phyloP scores from a whole-genome alignment of 345 rosid species.

The Garcia nutans region DNA sequence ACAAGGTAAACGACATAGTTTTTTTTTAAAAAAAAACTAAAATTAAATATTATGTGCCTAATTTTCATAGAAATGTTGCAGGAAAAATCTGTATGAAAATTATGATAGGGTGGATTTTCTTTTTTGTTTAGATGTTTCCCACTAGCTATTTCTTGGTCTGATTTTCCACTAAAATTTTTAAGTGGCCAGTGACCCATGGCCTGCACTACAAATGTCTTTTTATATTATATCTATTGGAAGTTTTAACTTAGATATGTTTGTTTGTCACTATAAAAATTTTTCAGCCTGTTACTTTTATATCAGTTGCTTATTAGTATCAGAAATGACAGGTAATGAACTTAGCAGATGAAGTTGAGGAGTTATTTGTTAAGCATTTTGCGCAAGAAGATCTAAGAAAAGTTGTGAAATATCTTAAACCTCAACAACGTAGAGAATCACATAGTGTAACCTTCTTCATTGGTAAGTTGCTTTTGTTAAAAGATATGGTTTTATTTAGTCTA shows the following conservation, averaged over 20 bases:
- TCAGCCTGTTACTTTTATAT: slow-evolving; percentile 10
- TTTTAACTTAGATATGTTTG: slow-evolving; percentile 35
- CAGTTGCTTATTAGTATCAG: slow-evolving; percentile 29
- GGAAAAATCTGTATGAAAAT: slow-evolving; percentile 13
- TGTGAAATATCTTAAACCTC: slow-evolving; percentile 84
- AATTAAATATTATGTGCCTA: neutral
- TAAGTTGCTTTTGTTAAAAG: slow-evolving; percentile 33
- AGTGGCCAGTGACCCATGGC: slow-evolving; percentile 34
- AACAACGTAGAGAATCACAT: slow-evolving; percentile 80
- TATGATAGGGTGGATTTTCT: slow-evolving; percentile 10
- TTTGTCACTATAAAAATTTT: slow-evolving; percentile 13
- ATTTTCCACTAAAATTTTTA: slow-evolving; percentile 34
- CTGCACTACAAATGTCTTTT: slow-evolving; percentile 19
- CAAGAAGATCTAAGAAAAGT: slow-evolving; percentile 83
- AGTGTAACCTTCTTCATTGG: slow-evolving; percentile 89
- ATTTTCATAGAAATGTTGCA: neutral
- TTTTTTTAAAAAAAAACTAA: no score
- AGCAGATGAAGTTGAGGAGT: slow-evolving; percentile 84
- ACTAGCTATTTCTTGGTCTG: slow-evolving; percentile 24
- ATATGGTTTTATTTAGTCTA: neutral
- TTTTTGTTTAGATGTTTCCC: slow-evolving; percentile 28
- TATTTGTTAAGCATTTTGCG: slow-evolving; percentile 78
- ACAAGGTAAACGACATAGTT: slow-evolving; percentile 58
- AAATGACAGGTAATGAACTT: slow-evolving; percentile 79
- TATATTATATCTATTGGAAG: neutral